Evolutionary conservation across 371 early-diverging fungal genomes (phyloP), one percentile per base, ranked within the genome.

Genomic region (Rhizopus microsporus): DNA sequence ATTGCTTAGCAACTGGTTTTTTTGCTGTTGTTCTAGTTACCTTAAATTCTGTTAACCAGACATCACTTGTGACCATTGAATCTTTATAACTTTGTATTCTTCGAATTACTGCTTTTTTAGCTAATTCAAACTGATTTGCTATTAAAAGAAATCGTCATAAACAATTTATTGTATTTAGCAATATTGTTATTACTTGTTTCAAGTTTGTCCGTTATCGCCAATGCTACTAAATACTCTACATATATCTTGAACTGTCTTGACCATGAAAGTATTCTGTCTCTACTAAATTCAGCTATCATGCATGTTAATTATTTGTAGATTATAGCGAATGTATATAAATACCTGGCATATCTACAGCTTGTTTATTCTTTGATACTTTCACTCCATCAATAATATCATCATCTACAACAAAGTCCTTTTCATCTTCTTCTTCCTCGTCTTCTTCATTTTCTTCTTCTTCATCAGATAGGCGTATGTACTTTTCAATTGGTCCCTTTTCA

Each of bases 51-150:
- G 54, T 35, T 10, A 53, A 32, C 67, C 67, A 67, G 9, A 59
- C 60, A 55, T 67, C 67, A 53, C 67, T 67, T 15, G 67, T 67
- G 16, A 59, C 56, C 17, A 67, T 63, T 3, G 67, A 67, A 45
- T 67, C 67, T 49, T 34, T 58, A 40, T 67, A 67, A 5, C 56
- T 51, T 30, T 67, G 56, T 44, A 67, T 43, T 47, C 67, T 54
- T 44, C 51, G 51, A 30, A 46, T 40, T 10, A 67, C 60, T n/a
- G 54, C 57, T 4, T 50, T 34, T 48, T 59, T 59, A 10, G 67
- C 62, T 23, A 62, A 32, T 33, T 33, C 5, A 35, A 42, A 67
- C 29, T 34, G 9, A 9, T 51, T 33, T 15, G 52, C 62, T 59
- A 33, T 16, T 9, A 5, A 33, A 29, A 30, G 5, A 5, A 54